phyloP scores from a whole-genome alignment of 2,329 filamentous ascomycete species.

The Talaromyces albobiverticillius region DNA sequence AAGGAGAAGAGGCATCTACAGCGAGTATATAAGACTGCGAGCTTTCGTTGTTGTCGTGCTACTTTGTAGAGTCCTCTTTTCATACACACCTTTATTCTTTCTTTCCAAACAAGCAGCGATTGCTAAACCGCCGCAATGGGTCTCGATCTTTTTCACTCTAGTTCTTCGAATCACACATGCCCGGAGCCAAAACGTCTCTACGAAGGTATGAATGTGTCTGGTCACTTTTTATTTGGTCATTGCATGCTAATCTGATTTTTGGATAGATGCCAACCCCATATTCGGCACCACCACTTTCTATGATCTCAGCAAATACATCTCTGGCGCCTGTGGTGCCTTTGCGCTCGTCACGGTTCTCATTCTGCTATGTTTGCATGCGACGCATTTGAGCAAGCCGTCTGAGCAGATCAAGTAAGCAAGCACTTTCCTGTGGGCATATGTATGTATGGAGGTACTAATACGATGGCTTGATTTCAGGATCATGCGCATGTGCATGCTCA shows the following conservation, averaged over 20 bases:
- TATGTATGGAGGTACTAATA: no score
- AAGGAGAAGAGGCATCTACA: no score
- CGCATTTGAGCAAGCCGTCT: conserved; percentile 39
- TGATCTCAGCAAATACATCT: conserved; percentile 37
- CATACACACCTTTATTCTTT: no score
- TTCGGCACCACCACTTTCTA: conserved; percentile 27
- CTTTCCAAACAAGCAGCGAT: no score
- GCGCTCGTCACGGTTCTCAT: conserved; percentile 27
- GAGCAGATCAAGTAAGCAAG: conserved; percentile 44
- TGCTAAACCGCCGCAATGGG: conserved; percentile 1
- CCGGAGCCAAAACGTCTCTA: conserved; percentile 1
- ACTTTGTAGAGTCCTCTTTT: no score
- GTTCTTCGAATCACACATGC: conserved; percentile 2
- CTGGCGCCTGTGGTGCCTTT: conserved; percentile 33
- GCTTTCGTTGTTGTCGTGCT: no score
- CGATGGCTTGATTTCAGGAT: conserved; percentile 27
- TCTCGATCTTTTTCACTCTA: neutral
- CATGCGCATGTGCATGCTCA: conserved; percentile 41
- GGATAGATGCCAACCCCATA: conserved; percentile 16
- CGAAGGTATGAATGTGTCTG: neutral
- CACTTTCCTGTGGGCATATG: no score
- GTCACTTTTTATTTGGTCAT: no score
- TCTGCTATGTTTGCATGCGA: conserved; percentile 36
- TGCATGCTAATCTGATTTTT: no score
- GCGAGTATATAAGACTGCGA: no score